phyloP scores from a whole-genome alignment of 2,329 filamentous ascomycete species.

The Amphichorda felina region DNA sequence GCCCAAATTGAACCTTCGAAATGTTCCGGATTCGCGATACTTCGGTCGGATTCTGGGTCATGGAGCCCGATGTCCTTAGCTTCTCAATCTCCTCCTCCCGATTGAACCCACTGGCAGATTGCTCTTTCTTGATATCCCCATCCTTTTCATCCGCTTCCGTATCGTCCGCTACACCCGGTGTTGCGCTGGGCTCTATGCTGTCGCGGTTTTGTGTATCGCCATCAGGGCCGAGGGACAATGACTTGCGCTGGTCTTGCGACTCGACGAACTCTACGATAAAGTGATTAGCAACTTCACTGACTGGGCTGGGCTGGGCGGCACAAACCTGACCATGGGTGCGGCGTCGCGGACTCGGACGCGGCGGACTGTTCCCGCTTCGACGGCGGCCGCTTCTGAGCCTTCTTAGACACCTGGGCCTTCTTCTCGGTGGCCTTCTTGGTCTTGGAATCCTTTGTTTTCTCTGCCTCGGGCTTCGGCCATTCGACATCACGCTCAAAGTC shows the following conservation, averaged over 20 bases:
- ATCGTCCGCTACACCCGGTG: constrained; percentile 33
- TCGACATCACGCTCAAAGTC: constrained; percentile 87
- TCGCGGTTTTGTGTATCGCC: constrained; percentile 30
- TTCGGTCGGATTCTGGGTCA: constrained; percentile 98
- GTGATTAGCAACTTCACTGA: neutral
- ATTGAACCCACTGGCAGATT: constrained; percentile 45
- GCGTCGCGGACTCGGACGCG: constrained; percentile 39
- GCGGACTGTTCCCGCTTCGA: constrained; percentile 42
- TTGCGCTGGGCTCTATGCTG: constrained; percentile 30
- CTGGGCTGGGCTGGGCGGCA: too few species aligned
- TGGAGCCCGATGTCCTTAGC: constrained; percentile 83
- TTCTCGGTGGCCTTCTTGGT: constrained; percentile 57
- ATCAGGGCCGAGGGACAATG: constrained; percentile 27
- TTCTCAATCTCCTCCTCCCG: constrained; percentile 94
- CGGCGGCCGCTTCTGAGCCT: constrained; percentile 39
- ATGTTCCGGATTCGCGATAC: constrained; percentile 94
- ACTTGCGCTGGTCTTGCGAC: constrained; percentile 30
- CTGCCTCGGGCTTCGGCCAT: constrained; percentile 87
- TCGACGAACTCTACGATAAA: constrained; percentile 32
- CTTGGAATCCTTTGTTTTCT: constrained; percentile 63
- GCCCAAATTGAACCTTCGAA: constrained; percentile 86
- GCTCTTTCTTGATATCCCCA: constrained; percentile 32
- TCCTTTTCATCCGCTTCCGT: constrained; percentile 43
- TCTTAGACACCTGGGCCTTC: constrained; percentile 41
- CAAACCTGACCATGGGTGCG: constrained; percentile 36